A percentile compares a stretch with the other conserved stretches of the same genome.
Conservation (phyloP, 2,329 filamentous ascomycete species). For the Drechmeria coniospora region DNA sequence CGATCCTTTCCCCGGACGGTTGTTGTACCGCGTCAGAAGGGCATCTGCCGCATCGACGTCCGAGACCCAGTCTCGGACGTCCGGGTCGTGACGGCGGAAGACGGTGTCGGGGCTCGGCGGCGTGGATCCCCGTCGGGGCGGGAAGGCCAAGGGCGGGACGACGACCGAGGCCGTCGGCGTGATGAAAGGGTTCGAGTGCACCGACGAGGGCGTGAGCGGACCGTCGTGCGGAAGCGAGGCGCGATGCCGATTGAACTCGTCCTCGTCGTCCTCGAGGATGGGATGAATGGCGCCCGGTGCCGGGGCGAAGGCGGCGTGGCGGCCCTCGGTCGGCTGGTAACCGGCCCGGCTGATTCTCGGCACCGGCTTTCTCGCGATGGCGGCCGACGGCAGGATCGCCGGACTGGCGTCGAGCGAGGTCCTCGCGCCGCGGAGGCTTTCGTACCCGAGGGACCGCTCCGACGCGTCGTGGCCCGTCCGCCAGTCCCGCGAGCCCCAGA, state of each 20-base stretch:
- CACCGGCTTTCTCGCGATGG: slow-evolving; percentile 19
- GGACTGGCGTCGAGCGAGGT: slow-evolving; percentile 10
- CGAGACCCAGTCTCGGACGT: slow-evolving; percentile 42
- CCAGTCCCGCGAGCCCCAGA: slow-evolving; percentile 21
- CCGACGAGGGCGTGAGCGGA: slow-evolving; percentile 18
- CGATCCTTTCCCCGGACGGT: no score
- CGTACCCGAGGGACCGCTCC: slow-evolving; percentile 31
- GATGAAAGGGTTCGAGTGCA: slow-evolving; percentile 32
- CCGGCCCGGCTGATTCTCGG: slow-evolving; percentile 14
- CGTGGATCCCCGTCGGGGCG: slow-evolving; percentile 17
- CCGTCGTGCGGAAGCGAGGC: not conserved
- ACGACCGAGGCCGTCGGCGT: slow-evolving; percentile 21
- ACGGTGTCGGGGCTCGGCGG: slow-evolving; percentile 26
- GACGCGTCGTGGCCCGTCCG: slow-evolving; percentile 25
- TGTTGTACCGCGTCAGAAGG: slow-evolving; percentile 31
- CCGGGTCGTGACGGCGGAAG: slow-evolving; percentile 25
- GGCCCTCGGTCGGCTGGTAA: slow-evolving; percentile 16
- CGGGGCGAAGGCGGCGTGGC: slow-evolving; percentile 13
- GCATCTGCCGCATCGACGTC: slow-evolving; percentile 40
- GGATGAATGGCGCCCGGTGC: slow-evolving; percentile 34
- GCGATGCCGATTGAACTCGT: slow-evolving; percentile 20
- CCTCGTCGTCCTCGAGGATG: slow-evolving; percentile 44
- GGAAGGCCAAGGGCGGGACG: slow-evolving; percentile 9
- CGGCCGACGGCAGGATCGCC: slow-evolving; percentile 19
- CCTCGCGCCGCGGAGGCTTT: slow-evolving; percentile 25